Evolutionary conservation across 148 eudicot species (phyloP), one percentile per base, ranked within the genome.

Genomic region (Rhododendron williamsianum): DNA sequence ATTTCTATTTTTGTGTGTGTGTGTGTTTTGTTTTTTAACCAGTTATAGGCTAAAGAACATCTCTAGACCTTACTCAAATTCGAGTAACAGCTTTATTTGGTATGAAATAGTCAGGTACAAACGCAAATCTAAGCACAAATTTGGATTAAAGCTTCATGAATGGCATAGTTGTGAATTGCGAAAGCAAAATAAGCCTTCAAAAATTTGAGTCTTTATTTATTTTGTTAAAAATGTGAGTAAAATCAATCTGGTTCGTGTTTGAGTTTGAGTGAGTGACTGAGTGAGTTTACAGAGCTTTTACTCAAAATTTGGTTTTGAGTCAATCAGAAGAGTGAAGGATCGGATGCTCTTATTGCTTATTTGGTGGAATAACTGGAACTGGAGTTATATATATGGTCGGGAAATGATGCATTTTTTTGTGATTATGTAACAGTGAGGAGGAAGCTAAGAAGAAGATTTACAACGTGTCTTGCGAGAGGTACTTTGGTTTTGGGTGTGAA

Each of bases 401-500:
- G n/a, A 19, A 33, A 7, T 69, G 21, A 65, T 35, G 35, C 52
- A 35, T 45, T 65, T 80, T 48, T 56, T 76, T 78, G 60, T 84
- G 16, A 63, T 71, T 38, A 21, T 48, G 78, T 85, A 82, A 56
- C 89, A 95, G 98, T 83, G 93, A 92, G 83, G 99, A 96, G 83
- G 98, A 95, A 87, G 99, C 99, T 3, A 93, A 89, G 90, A 89
- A 92, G 89, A 96, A 96, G 89, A 96, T 96, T 81, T 96, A 96
- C 88, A 96, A 96, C 60, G 96, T 95, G 43, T 96, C 98, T 21
- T 95, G 98, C 86, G 97, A 96, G 90, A 92, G 98, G 86, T 97
- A 97, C 91, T 94, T 95, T 88, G 99, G 99, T 15, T 97, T 97
- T 78, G 99, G 99, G 0, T 95, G 98, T 77, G 98, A 92, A 90